These are phyloP conservation scores for Rubus idaeus DNA, from an alignment of 306 rosid species.

Conservation along the genomic window DNA sequence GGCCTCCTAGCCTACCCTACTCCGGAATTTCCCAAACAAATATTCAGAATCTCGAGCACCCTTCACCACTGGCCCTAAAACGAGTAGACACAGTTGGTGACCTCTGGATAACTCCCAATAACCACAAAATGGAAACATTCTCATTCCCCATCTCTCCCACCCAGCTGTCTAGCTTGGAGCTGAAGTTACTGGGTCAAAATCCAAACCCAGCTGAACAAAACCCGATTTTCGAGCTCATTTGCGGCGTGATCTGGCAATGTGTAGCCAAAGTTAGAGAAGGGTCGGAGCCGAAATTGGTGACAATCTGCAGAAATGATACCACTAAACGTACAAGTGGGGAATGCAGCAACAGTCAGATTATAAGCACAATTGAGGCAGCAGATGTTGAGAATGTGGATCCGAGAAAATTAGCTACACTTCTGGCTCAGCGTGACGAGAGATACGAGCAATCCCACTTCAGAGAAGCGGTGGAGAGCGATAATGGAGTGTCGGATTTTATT, in stretches of 20 bases:
- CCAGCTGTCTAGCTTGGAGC: slow-evolving; percentile 30
- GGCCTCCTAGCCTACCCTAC: slow-evolving; percentile 15
- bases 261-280: slow-evolving; percentile 47
- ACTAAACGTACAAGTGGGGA: slow-evolving; percentile 15
- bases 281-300: slow-evolving; percentile 51
- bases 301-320: slow-evolving; percentile 45
- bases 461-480: slow-evolving; percentile 41
- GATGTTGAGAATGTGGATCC: slow-evolving; percentile 35
- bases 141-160: slow-evolving; percentile 50
- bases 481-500: slow-evolving; percentile 57
- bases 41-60: background rate
- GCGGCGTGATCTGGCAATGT: slow-evolving; percentile 66
- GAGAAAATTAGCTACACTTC: slow-evolving; percentile 46
- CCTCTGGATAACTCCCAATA: slow-evolving; percentile 63
- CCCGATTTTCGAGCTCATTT: slow-evolving; percentile 62
- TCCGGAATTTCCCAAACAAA: slow-evolving; percentile 22
- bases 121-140: slow-evolving; percentile 62
- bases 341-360: slow-evolving; percentile 48
- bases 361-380: slow-evolving; percentile 48
- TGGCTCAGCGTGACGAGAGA: slow-evolving; percentile 30
- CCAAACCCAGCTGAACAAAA: slow-evolving; percentile 25
- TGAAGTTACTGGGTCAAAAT: background rate
- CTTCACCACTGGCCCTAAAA: slow-evolving; percentile 32
- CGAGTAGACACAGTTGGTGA: slow-evolving; percentile 71
- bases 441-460: slow-evolving; percentile 48